Evolutionary conservation across 2,329 filamentous ascomycete genomes (phyloP).

Genomic region (Parastagonospora avenae): DNA sequence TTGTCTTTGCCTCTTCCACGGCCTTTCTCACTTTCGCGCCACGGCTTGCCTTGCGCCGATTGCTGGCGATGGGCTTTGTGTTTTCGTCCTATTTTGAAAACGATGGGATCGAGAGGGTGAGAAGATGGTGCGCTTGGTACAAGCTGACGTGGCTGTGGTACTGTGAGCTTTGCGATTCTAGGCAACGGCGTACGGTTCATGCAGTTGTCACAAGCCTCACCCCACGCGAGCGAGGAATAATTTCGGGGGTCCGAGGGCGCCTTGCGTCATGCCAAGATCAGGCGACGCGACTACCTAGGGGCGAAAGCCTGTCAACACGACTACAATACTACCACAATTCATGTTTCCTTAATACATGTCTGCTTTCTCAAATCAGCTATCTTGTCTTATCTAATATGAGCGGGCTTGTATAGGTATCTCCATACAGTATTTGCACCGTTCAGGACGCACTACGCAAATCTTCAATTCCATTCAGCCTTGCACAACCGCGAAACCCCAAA

Average conservation of each 20-base stretch:
- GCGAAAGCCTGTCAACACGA: not conserved
- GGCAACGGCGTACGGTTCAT: not conserved
- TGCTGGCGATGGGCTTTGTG: slow-evolving; percentile 51
- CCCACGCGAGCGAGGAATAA: slow-evolving; percentile 1
- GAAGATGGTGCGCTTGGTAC: not conserved
- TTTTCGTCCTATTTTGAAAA: slow-evolving; percentile 57
- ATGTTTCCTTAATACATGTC: too few relatives aligned
- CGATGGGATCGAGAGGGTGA: not conserved
- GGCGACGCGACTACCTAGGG: not conserved
- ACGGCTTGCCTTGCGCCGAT: slow-evolving; percentile 39
- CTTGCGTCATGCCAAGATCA: slow-evolving; percentile 1
- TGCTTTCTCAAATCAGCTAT: too few relatives aligned
- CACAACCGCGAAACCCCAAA: too few relatives aligned
- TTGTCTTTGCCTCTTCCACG: slow-evolving; percentile 29
- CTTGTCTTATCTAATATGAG: too few relatives aligned
- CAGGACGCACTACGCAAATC: too few relatives aligned
- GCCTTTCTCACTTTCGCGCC: slow-evolving; percentile 35
- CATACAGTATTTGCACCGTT: too few relatives aligned
- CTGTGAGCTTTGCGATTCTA: not conserved
- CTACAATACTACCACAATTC: not conserved
- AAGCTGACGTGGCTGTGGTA: slow-evolving; percentile 6
- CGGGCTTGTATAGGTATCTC: too few relatives aligned
- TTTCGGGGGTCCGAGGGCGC: not conserved
- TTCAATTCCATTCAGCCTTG: too few relatives aligned
- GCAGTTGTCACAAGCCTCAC: too few relatives aligned